Conservation (phyloP, 139 green algal species). For the Auxenochlorella pyrenoidosa region DNA sequence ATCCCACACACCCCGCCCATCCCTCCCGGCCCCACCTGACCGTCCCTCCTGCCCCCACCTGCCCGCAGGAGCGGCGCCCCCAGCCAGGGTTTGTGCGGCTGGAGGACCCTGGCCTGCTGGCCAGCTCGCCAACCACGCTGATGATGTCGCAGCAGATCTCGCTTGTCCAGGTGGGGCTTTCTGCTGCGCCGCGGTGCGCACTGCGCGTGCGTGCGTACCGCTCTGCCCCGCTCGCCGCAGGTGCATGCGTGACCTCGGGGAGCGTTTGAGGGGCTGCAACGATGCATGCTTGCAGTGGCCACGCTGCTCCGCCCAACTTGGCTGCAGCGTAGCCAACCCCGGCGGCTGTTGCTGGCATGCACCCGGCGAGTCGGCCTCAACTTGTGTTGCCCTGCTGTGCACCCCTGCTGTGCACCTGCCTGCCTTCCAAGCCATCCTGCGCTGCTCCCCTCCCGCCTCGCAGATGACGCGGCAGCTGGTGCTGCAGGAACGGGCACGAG, state of each 20-base stretch:
- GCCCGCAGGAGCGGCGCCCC: neutral
- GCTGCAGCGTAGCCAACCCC: too few relatives aligned
- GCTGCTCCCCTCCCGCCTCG: neutral
- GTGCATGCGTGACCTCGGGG: too few relatives aligned
- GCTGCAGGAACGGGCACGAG: constrained; percentile 1
- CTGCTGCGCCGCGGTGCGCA: neutral
- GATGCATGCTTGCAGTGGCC: too few relatives aligned
- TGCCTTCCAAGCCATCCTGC: too few relatives aligned
- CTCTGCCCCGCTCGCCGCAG: too few relatives aligned
- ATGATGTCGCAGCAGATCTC: constrained; percentile 47
- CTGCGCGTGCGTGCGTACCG: too few relatives aligned
- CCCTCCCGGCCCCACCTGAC: neutral
- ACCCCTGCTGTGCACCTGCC: too few relatives aligned
- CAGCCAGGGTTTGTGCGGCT: constrained; percentile 6
- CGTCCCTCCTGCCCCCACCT: neutral
- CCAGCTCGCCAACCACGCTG: constrained; percentile 36
- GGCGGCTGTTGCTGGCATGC: too few relatives aligned
- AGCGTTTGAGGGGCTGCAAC: too few relatives aligned
- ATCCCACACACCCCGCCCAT: neutral
- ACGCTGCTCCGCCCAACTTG: too few relatives aligned
- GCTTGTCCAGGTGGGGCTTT: constrained; percentile 14
- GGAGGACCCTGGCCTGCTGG: constrained; percentile 42
- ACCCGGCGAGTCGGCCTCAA: too few relatives aligned
- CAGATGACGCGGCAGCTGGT: constrained; percentile 32
- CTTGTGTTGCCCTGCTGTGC: too few relatives aligned